Percentiles rank a stretch among this genome's conserved stretches.
Conservation (phyloP, 2,329 filamentous ascomycete species). For the Microcyclosporella mali region DNA sequence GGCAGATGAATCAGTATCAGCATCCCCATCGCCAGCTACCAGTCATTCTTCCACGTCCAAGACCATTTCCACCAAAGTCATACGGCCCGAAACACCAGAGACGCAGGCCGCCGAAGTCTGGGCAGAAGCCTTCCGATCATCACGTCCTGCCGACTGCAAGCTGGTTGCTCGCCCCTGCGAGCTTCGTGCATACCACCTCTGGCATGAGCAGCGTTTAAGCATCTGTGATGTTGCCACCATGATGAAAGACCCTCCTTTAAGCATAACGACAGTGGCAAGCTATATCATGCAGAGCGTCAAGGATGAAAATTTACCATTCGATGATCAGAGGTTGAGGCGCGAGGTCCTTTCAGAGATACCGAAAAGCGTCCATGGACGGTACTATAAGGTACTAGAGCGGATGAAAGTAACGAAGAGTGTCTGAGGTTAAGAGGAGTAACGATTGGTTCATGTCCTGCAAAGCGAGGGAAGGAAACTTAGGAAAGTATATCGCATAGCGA, state of each 20-base stretch:
- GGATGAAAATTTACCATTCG: slow-evolving; percentile 47
- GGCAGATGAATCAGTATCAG: neutral
- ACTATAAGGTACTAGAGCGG: too few species aligned
- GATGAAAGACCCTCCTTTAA: slow-evolving; percentile 56
- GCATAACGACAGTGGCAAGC: slow-evolving; percentile 48
- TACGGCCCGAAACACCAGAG: slow-evolving; percentile 2
- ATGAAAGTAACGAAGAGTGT: too few species aligned
- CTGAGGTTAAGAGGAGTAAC: too few species aligned
- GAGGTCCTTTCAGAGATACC: neutral
- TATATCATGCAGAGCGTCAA: slow-evolving; percentile 56
- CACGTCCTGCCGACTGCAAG: slow-evolving; percentile 5
- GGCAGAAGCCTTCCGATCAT: slow-evolving; percentile 7
- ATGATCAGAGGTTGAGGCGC: slow-evolving; percentile 26
- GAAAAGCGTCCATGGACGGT: too few species aligned
- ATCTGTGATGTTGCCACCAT: slow-evolving; percentile 49
- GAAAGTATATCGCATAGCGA: too few species aligned
- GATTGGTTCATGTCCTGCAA: too few species aligned
- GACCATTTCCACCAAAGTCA: neutral
- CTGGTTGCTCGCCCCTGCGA: slow-evolving; percentile 4
- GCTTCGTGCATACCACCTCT: slow-evolving; percentile 56
- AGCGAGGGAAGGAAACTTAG: too few species aligned
- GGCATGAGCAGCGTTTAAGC: slow-evolving; percentile 51
- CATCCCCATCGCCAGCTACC: neutral
- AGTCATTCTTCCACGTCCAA: neutral
- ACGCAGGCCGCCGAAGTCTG: slow-evolving; percentile 9